Base-by-base conservation (phyloP, 2,329 filamentous ascomycete species). In the Curvularia eragrostidis region DNA sequence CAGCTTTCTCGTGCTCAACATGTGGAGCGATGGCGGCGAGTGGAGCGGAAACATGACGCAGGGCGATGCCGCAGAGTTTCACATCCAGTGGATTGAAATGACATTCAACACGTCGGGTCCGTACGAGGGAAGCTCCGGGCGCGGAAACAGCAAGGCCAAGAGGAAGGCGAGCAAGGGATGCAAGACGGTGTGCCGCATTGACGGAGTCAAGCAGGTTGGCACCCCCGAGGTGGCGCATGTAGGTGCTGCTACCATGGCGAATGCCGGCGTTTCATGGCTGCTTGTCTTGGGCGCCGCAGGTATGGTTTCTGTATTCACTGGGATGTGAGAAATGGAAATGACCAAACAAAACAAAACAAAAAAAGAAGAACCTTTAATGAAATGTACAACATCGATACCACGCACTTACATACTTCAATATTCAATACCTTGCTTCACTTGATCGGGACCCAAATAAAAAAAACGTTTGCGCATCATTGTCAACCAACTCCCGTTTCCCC, bases 11-110 rank as follows among this genome's bases (percentile, higher is more conserved):
- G 80, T 85, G 28, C 76, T 88, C 65, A 88, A 88, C 65, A 80
- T 84, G 47, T 88, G 86, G 85, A 83, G 84, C 54, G 82, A 88
- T 59, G 85, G 85, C 19, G 85, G 85, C 4, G 75, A 76, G 47
- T 88, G 85, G 85, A 82, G 81, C 43, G 85, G 85, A 10, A 82
- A 84, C 51, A 87, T 89, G 86, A 80, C 70, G 5, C 68, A 79
- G 5, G 77, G 78, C 3, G 77, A 75, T 10, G 78, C 79, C 43
- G 85, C 85, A 0, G 82, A 80, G 59, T 76, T 88, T 65, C 83
- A 88, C 66, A 80, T 89, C 18, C 83, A 86, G 75, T 88, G 85
- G 85, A 82, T 88, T 43, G 84, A 88, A 66, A 79, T 88, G 73
- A 79, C 85, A 21, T 88, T 83, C 54, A 79, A 79, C 50, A 77